Conservation (phyloP, 331 rosid species). For the Quercus lobata region DNA sequence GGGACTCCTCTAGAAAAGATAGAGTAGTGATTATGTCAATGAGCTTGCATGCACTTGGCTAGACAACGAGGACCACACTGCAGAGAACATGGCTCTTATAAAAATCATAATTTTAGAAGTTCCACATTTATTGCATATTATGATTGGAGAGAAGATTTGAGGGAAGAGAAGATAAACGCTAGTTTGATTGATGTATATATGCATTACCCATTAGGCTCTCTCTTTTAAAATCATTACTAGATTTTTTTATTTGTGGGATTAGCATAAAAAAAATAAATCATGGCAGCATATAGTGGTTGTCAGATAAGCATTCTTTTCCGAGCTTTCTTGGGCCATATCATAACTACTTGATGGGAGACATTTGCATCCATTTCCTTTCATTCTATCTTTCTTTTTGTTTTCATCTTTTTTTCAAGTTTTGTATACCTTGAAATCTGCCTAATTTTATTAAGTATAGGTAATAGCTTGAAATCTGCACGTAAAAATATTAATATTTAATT, state of each 20-base stretch:
- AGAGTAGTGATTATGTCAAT: constrained; percentile 16
- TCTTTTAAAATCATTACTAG: background rate
- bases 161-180: background rate
- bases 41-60: constrained; percentile 38
- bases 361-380: constrained; percentile 4
- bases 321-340: background rate
- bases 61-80: background rate
- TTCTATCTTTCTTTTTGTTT: no score
- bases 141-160: background rate
- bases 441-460: no score
- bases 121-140: background rate
- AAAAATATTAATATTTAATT: constrained; percentile 7
- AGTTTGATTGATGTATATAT: no score
- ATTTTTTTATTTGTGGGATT: background rate
- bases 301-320: constrained; percentile 14
- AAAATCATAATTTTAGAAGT: background rate
- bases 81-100: background rate
- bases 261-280: constrained; percentile 5
- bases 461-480: constrained; percentile 16
- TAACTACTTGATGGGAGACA: constrained; percentile 16
- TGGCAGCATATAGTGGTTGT: constrained; percentile 12
- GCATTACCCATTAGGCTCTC: background rate
- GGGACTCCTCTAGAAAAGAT: background rate
- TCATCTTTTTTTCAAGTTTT: background rate
- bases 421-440: background rate